phyloP scores from a whole-genome alignment of 2,329 filamentous ascomycete genomes.

The Polychaeton citri region DNA sequence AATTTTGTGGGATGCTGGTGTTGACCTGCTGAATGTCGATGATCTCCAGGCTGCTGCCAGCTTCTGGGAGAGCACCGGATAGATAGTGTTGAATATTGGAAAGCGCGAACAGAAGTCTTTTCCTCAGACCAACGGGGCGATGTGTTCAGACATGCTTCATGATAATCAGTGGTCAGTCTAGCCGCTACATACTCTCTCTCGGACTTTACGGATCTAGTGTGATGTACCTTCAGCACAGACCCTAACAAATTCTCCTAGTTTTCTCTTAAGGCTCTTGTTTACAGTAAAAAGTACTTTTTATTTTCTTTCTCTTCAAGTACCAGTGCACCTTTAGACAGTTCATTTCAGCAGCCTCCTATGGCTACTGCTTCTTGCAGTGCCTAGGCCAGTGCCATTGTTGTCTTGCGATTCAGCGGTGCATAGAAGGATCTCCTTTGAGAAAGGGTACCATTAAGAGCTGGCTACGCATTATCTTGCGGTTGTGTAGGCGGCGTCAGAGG shows the following conservation, averaged over 20 bases:
- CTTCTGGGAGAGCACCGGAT: no score
- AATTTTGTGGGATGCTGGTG: slow-evolving; percentile 42
- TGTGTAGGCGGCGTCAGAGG: slow-evolving; percentile 1
- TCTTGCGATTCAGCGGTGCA: background rate
- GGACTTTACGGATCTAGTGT: no score
- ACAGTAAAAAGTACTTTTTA: no score
- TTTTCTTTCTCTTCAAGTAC: background rate
- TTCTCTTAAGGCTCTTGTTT: no score
- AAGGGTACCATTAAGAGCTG: background rate
- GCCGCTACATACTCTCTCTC: no score
- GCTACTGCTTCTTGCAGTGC: background rate
- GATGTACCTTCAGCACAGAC: no score
- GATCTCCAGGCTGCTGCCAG: slow-evolving; percentile 41
- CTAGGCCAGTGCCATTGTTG: background rate
- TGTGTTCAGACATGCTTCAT: no score
- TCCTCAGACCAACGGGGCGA: no score
- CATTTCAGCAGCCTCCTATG: background rate
- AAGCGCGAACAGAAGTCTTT: no score
- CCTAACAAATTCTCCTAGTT: no score
- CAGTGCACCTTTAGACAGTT: slow-evolving; percentile 1
- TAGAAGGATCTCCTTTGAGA: background rate
- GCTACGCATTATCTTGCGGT: background rate
- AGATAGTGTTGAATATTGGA: no score
- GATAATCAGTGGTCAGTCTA: no score
- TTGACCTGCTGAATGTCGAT: slow-evolving; percentile 51